phyloP scores from a whole-genome alignment of 306 rosid species.

The Sechiopsis laciniata region DNA sequence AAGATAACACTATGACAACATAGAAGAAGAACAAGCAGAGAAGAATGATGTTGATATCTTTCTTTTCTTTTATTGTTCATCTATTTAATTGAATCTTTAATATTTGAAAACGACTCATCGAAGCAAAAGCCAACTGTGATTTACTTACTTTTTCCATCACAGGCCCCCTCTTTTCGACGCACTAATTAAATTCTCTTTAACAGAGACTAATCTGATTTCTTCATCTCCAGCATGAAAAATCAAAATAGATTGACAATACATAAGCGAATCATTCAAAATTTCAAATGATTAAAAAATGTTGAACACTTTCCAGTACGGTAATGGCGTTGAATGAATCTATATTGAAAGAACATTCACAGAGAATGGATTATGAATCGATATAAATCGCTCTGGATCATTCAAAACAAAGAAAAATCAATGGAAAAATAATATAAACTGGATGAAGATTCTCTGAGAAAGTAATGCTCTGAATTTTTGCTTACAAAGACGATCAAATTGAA shows the following conservation, averaged over 20 bases:
- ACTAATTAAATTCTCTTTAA: slow-evolving; percentile 15
- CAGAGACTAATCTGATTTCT: not conserved
- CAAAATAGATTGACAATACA: not conserved
- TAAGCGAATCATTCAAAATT: not conserved
- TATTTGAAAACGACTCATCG: slow-evolving; percentile 70
- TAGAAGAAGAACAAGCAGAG: slow-evolving; percentile 29
- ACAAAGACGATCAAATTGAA: slow-evolving; percentile 18
- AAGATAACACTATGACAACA: not conserved
- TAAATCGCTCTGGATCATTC: not conserved
- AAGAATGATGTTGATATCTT: not conserved
- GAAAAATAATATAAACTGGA: not conserved
- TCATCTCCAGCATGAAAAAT: not conserved
- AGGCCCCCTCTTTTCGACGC: slow-evolving; percentile 18
- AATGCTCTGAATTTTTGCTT: slow-evolving; percentile 29
- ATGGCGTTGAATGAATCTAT: slow-evolving; percentile 1
- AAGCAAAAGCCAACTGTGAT: slow-evolving; percentile 36
- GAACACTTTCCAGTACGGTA: not conserved
- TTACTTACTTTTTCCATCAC: slow-evolving; percentile 23
- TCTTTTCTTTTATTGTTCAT: not conserved
- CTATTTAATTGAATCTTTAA: slow-evolving; percentile 35
- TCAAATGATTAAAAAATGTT: not conserved
- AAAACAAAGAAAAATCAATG: not conserved
- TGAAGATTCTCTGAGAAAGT: slow-evolving; percentile 10
- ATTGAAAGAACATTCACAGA: not conserved
- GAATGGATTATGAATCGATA: not conserved